Percentiles rank a stretch among this genome's conserved stretches.
Evolutionary conservation across 1,139 yeast species (phyloP).

Genomic region (Yamadazyma trypodendri): DNA sequence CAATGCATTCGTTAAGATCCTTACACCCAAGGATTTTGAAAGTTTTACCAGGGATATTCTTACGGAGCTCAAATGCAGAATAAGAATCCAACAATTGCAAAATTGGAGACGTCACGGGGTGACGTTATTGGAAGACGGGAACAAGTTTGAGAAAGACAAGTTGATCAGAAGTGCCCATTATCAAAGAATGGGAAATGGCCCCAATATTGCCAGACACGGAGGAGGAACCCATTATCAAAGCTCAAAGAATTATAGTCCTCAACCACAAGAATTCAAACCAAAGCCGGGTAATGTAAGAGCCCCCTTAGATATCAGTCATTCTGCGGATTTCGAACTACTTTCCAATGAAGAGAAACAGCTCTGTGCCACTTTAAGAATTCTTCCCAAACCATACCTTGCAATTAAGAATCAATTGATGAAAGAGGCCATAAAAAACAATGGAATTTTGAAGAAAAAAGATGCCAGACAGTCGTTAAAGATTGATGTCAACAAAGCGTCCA

Average conservation of each 20-base stretch:
- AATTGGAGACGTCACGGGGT: conserved; percentile 92
- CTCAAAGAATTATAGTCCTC: conserved; percentile 30
- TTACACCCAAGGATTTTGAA: conserved; percentile 79
- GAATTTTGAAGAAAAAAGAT: conserved; percentile 74
- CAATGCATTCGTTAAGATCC: conserved; percentile 77
- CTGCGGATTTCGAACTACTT: conserved; percentile 78
- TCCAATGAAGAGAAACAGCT: conserved; percentile 83
- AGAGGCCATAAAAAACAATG: conserved; percentile 83
- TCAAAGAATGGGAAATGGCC: conserved; percentile 57
- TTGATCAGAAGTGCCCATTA: conserved; percentile 57
- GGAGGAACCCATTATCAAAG: conserved; percentile 12
- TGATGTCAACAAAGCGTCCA: conserved; percentile 82
- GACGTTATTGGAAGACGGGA: conserved; percentile 78
- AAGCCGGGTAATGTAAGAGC: conserved; percentile 41
- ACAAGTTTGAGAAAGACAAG: conserved; percentile 86
- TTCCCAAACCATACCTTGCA: conserved; percentile 92
- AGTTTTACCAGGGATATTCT: conserved; percentile 69
- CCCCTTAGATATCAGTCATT: conserved; percentile 73
- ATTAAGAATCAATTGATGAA: conserved; percentile 90
- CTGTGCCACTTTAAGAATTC: conserved; percentile 77
- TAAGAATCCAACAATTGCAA: conserved; percentile 84
- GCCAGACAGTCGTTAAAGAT: conserved; percentile 81
- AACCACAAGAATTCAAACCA: conserved; percentile 42
- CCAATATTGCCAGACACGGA: conserved; percentile 29
- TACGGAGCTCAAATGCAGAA: conserved; percentile 75